Conservation (phyloP, 1,139 yeast genomes). For the Kodamaea sp. region DNA sequence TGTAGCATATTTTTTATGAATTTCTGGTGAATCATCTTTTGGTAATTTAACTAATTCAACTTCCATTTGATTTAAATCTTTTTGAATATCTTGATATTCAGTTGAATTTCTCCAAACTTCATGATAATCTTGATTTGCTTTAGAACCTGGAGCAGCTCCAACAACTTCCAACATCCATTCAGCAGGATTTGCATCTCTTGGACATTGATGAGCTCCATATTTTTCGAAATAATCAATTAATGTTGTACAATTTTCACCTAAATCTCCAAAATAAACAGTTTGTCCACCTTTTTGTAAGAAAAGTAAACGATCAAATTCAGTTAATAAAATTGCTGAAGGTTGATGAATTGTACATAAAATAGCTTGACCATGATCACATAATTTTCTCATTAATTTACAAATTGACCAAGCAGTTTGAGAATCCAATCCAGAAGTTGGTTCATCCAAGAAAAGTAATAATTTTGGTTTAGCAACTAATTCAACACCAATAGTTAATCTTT, state of each 20-base stretch:
- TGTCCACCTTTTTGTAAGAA: conserved; percentile 72
- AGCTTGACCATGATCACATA: conserved; percentile 78
- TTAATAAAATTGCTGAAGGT: conserved; percentile 73
- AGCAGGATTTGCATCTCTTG: conserved; percentile 70
- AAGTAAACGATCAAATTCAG: conserved; percentile 72
- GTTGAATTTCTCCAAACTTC: conserved; percentile 63
- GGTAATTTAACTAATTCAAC: conserved; percentile 39
- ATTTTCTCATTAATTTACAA: conserved; percentile 68
- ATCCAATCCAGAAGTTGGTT: conserved; percentile 90
- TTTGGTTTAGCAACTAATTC: conserved; percentile 88
- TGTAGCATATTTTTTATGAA: conserved; percentile 42
- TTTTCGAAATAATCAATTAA: conserved; percentile 66
- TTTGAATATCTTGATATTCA: conserved; percentile 45
- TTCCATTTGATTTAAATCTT: conserved; percentile 45
- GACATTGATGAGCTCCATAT: conserved; percentile 58
- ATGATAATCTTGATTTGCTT: conserved; percentile 59
- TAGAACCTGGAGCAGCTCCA: conserved; percentile 78
- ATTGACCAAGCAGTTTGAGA: conserved; percentile 92
- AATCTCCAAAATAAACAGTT: conserved; percentile 78
- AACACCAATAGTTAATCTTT: conserved; percentile 80
- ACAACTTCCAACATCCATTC: conserved; percentile 81
- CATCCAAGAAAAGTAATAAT: conserved; percentile 76
- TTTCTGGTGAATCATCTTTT: conserved; percentile 29
- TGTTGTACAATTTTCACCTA: conserved; percentile 60
- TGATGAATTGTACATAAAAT: conserved; percentile 81